phyloP scores from a whole-genome alignment of 2,329 filamentous ascomycete species.

The Sarocladium kiliense region DNA sequence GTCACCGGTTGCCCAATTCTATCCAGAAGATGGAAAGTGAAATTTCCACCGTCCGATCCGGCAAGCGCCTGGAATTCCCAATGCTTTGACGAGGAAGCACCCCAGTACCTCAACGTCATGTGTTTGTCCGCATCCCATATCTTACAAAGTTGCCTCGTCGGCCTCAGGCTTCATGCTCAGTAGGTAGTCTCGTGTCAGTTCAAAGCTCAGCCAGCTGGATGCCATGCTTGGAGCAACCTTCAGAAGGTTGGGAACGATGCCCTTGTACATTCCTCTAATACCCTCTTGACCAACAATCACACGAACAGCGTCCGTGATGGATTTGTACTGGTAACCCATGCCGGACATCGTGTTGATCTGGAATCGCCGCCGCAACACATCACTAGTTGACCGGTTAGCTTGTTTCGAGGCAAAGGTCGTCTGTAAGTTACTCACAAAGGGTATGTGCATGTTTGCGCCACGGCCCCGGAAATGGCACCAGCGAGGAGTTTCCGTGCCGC shows the following conservation, averaged over 20 bases:
- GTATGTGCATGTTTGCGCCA: slow-evolving; percentile 97
- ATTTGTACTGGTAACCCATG: slow-evolving; percentile 94
- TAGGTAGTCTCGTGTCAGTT: slow-evolving; percentile 85
- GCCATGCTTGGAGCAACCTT: slow-evolving; percentile 99
- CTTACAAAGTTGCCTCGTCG: slow-evolving; percentile 11
- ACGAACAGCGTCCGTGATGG: slow-evolving; percentile 74
- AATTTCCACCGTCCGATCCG: not conserved
- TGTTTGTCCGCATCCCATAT: not conserved
- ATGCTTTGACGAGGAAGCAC: not conserved
- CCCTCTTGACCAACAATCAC: slow-evolving; percentile 84
- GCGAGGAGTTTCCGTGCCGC: slow-evolving; percentile 78
- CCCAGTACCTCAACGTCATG: slow-evolving; percentile 11
- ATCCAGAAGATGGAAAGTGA: not conserved
- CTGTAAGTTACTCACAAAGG: slow-evolving; percentile 68
- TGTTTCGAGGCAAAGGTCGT: not conserved
- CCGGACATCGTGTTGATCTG: slow-evolving; percentile 99
- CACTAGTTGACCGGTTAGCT: slow-evolving; percentile 44
- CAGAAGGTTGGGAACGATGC: slow-evolving; percentile 87
- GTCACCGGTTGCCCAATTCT: not conserved
- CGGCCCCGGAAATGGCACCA: slow-evolving; percentile 89
- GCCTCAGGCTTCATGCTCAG: slow-evolving; percentile 50
- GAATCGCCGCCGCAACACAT: slow-evolving; percentile 87
- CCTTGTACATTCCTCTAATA: slow-evolving; percentile 83
- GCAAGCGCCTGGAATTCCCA: not conserved
- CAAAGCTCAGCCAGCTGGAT: slow-evolving; percentile 96